Conservation (phyloP, 805 yeast genomes). For the Yarrowia sp. region DNA sequence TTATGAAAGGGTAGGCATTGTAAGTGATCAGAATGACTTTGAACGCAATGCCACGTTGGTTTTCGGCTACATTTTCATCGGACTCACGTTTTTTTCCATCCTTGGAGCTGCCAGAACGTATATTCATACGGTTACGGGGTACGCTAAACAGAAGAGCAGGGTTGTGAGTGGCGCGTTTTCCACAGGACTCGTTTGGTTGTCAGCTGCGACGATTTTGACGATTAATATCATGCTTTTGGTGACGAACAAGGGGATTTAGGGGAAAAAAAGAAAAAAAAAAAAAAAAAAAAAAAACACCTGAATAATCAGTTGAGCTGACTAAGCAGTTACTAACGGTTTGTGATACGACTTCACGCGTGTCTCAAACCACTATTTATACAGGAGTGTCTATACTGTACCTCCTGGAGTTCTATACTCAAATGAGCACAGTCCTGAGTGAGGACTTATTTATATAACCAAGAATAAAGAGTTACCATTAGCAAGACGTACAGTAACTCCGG, state of each 20-base stretch:
- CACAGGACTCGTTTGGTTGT: not conserved
- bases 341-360: too few relatives aligned
- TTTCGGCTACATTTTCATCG: conserved; percentile 14
- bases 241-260: not conserved
- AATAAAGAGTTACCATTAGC: too few relatives aligned
- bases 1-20: not conserved
- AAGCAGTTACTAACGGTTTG: too few relatives aligned
- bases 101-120: conserved; percentile 6
- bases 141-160: conserved; percentile 10
- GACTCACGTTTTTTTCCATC: not conserved
- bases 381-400: too few relatives aligned
- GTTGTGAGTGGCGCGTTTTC: conserved; percentile 8
- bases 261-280: too few relatives aligned
- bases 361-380: too few relatives aligned
- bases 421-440: too few relatives aligned
- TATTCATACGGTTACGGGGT: conserved; percentile 10
- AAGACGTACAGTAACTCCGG: too few relatives aligned
- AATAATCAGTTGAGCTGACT: too few relatives aligned
- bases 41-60: conserved; percentile 17
- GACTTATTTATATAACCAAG: too few relatives aligned
- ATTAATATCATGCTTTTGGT: conserved; percentile 1
- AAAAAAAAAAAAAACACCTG: too few relatives aligned
- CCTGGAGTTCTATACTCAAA: too few relatives aligned
- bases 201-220: not conserved
- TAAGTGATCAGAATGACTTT: not conserved